A percentile compares a stretch with the other conserved stretches of the same genome.
These are phyloP conservation scores for Theobroma grandiflorum DNA, from an alignment of 441 rosid genomes.

Conservation along the genomic window DNA sequence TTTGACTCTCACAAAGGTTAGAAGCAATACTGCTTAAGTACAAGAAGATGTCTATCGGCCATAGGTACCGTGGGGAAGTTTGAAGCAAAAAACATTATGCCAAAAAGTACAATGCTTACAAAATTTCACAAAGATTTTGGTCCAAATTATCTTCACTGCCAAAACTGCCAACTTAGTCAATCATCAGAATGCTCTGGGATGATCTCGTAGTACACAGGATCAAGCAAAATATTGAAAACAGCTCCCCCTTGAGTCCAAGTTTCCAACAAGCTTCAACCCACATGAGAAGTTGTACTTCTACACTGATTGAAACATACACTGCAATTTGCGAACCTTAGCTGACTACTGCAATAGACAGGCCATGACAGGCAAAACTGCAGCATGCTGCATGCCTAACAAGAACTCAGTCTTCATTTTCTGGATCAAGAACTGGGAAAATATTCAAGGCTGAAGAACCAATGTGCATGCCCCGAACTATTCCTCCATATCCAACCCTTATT, in stretches of 20 bases:
- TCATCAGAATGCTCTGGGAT: neutral
- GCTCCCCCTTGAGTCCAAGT: neutral
- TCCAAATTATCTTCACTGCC: too few species aligned
- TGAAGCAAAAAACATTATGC: neutral
- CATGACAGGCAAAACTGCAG: neutral
- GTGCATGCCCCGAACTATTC: constrained; percentile 86
- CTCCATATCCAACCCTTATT: constrained; percentile 80
- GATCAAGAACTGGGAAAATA: constrained; percentile 74
- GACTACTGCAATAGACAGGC: neutral
- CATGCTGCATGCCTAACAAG: neutral
- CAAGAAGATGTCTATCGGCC: neutral
- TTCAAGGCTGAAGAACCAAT: constrained; percentile 83
- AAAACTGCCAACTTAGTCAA: too few species aligned
- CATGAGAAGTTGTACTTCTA: neutral
- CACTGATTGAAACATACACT: neutral
- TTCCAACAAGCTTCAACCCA: neutral
- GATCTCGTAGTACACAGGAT: neutral
- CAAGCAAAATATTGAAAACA: neutral
- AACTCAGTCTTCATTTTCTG: constrained; percentile 56
- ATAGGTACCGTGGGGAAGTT: neutral
- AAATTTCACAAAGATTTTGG: neutral
- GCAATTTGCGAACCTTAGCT: neutral
- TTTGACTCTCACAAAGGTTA: neutral
- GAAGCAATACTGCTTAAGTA: neutral
- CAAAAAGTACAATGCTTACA: too few species aligned